These are phyloP conservation scores for Daedaleopsis sinensis DNA, from an alignment of 768 basidiomycete species.

Conservation along the genomic window DNA sequence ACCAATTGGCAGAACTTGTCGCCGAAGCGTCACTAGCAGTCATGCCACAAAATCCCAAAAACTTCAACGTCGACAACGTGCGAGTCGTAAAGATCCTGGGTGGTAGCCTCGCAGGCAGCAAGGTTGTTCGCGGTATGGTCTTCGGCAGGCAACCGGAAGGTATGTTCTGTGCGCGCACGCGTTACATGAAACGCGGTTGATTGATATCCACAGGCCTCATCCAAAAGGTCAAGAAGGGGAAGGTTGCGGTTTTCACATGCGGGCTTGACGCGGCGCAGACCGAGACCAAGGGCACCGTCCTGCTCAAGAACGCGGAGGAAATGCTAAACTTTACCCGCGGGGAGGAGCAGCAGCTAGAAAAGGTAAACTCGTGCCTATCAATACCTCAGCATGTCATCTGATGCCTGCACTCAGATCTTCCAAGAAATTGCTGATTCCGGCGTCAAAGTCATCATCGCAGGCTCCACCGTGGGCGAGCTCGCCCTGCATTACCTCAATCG, in stretches of 20 bases:
- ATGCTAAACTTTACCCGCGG: slow-evolving; percentile 96
- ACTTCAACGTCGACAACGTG: slow-evolving; percentile 98
- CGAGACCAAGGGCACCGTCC: slow-evolving; percentile 97
- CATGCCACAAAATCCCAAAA: slow-evolving; percentile 85
- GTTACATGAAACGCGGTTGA: neutral
- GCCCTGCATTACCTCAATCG: slow-evolving; percentile 97
- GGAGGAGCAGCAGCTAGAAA: slow-evolving; percentile 96
- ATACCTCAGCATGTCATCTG: no score
- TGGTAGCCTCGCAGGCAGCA: slow-evolving; percentile 80
- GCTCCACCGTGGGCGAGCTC: slow-evolving; percentile 91
- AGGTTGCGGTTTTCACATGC: slow-evolving; percentile 95
- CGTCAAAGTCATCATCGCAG: slow-evolving; percentile 91
- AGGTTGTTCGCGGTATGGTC: slow-evolving; percentile 96
- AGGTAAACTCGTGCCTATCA: slow-evolving; percentile 42
- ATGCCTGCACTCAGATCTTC: slow-evolving; percentile 70
- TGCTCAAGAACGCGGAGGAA: slow-evolving; percentile 93
- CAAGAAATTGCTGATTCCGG: slow-evolving; percentile 97
- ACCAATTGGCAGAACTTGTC: slow-evolving; percentile 77
- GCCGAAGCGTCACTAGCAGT: slow-evolving; percentile 92
- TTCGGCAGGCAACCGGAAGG: slow-evolving; percentile 96
- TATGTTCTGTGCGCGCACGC: slow-evolving; percentile 31
- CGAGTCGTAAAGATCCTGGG: slow-evolving; percentile 99
- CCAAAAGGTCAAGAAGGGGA: slow-evolving; percentile 82
- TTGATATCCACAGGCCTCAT: slow-evolving; percentile 56
- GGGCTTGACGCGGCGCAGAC: slow-evolving; percentile 94